Conservation (phyloP, 495 filamentous ascomycete genomes). For the Aspergillus sclerotiicarbonarius region DNA sequence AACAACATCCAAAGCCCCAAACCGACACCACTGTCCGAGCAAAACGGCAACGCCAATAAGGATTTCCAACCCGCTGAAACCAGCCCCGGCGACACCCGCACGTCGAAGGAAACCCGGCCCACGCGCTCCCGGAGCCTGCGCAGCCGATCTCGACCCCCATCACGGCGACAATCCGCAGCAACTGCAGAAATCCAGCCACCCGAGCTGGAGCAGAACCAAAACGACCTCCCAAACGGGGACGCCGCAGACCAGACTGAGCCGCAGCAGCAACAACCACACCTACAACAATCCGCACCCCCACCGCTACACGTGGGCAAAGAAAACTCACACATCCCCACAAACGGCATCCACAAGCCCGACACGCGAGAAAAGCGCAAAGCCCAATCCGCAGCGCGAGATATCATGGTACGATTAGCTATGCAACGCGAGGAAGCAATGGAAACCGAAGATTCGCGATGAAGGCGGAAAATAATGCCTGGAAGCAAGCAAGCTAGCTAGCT, state of each 20-base stretch:
- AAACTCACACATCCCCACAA: conserved; percentile 9
- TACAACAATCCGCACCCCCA: too few relatives aligned
- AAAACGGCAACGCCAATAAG: conserved; percentile 18
- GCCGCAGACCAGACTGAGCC: neutral
- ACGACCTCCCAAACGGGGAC: neutral
- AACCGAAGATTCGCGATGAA: conserved; percentile 28
- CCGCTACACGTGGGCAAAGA: conserved; percentile 14
- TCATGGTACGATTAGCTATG: conserved; percentile 39
- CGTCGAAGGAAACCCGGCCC: conserved; percentile 7
- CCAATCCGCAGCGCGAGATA: conserved; percentile 37
- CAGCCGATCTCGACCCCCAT: conserved; percentile 18
- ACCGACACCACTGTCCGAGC: conserved; percentile 18
- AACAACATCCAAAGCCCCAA: conserved; percentile 16
- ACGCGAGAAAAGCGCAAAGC: conserved; percentile 36
- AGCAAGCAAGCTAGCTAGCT: conserved; percentile 4
- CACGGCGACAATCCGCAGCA: conserved; percentile 5
- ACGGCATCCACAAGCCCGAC: conserved; percentile 8
- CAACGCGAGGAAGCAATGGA: conserved; percentile 48
- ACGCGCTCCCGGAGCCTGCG: conserved; percentile 18
- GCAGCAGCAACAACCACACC: neutral
- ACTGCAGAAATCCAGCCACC: neutral
- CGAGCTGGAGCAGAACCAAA: conserved; percentile 2
- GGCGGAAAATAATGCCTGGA: neutral
- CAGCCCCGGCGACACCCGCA: conserved; percentile 16
- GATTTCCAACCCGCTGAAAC: conserved; percentile 5